Evolutionary conservation across 805 yeast species (phyloP).

Genomic region (Lipomyces sp.): DNA sequence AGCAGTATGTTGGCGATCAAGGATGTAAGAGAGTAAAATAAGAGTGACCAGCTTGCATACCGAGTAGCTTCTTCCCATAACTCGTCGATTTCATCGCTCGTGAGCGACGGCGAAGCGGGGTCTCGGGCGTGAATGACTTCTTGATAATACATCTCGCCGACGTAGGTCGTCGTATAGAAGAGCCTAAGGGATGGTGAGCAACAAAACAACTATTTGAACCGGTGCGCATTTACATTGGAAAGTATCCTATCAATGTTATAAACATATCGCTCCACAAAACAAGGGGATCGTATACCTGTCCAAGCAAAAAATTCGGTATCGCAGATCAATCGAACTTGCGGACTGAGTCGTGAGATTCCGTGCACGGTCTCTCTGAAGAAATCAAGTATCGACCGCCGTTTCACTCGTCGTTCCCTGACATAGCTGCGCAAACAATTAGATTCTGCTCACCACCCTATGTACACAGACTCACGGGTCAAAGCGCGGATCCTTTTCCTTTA

Average conservation of each 20-base stretch:
- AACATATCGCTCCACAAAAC: neutral
- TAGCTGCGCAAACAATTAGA: slow-evolving; percentile 1
- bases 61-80: slow-evolving; percentile 56
- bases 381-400: slow-evolving; percentile 11
- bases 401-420: slow-evolving; percentile 40
- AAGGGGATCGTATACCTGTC: slow-evolving; percentile 51
- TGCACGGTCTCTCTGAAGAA: slow-evolving; percentile 28
- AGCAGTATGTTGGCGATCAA: slow-evolving; percentile 52
- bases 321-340: slow-evolving; percentile 58
- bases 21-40: slow-evolving; percentile 56
- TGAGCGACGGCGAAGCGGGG: slow-evolving; percentile 49
- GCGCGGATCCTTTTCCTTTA: slow-evolving; percentile 53
- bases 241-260: slow-evolving; percentile 23
- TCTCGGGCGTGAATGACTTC: slow-evolving; percentile 47
- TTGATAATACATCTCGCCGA: slow-evolving; percentile 59
- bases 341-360: slow-evolving; percentile 49
- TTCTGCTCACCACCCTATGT: too few relatives aligned
- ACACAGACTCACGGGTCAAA: slow-evolving; percentile 49
- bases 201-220: neutral
- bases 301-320: slow-evolving; percentile 66
- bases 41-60: slow-evolving; percentile 57
- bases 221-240: slow-evolving; percentile 28
- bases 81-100: slow-evolving; percentile 47
- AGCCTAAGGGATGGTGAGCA: slow-evolving; percentile 51
- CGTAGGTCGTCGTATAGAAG: slow-evolving; percentile 68